Evolutionary conservation across 2,329 filamentous ascomycete species (phyloP), one percentile per base, ranked within the genome.

Genomic region (Stemphylium beticola): DNA sequence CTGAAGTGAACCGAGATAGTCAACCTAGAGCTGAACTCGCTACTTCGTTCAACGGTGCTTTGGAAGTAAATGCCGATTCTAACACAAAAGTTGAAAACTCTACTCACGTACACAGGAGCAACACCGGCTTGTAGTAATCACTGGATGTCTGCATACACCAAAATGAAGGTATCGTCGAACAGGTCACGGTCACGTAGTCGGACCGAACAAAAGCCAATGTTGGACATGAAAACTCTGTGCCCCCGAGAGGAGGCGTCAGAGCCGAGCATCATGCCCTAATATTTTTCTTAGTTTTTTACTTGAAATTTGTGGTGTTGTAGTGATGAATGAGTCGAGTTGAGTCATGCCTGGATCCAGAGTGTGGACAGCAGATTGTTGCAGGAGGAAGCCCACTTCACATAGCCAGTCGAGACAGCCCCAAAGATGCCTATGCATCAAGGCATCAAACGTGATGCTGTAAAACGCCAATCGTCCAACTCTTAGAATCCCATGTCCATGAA

Each of bases 261-360:
- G 65, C 55, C 45, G 65, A 70, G 67, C 64, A 66, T 66, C 57
- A 71, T 71, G 67, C 68, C 71, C 67, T 68, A 65, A 67, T 66
- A 60, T 72, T 73, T 62, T 67, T 57, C 60, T 53, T 64, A 53
- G 42, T 47, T 67, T 68, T 66, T 66, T 61, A 59, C 53, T 38
- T 60, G 46, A 57, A 41, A 33, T 55, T 54, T 54, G 46, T 58
- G 44, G 49, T 66, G 61, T 32, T 55, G 62, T 57, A 55, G 57
- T 62, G 56, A 64, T 62, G 56, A 61, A 60, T 24, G 41, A 49
- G 53, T 62, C 37, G 53, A 59, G 53, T 62, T 37, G 53, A 59
- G 60, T 62, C 62, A 54, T 65, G 64, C 66, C 65, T 61, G 61
- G 61, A 60, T 66, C 66, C 62, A 63, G 47, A 47, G 33, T 42